Evolutionary conservation across 2,329 filamentous ascomycete genomes (phyloP).

Genomic region (Sporothrix variecibatus): DNA sequence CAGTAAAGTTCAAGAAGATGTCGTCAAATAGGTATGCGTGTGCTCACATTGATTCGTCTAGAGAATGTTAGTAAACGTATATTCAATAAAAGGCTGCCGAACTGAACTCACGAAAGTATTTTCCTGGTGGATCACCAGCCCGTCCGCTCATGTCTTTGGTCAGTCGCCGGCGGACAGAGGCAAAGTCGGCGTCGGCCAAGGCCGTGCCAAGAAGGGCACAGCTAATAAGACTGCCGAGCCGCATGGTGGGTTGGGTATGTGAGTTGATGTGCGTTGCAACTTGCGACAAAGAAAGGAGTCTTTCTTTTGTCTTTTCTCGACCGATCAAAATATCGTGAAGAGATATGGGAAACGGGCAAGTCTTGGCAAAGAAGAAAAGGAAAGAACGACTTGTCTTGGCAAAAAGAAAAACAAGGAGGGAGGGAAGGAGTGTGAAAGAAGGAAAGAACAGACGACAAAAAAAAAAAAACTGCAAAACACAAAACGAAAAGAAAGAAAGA

Average conservation of each 20-base stretch:
- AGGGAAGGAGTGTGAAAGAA: not conserved
- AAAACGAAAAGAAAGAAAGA: not conserved
- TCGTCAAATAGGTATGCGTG: too few relatives aligned
- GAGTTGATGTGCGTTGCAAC: not conserved
- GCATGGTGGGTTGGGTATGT: constrained; percentile 27
- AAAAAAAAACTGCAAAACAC: not conserved
- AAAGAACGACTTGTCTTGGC: not conserved
- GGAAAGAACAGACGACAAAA: not conserved
- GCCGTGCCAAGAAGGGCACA: constrained; percentile 27
- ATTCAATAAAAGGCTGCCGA: not conserved
- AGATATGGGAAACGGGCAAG: not conserved
- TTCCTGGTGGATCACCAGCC: constrained; percentile 29
- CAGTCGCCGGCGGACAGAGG: constrained; percentile 32
- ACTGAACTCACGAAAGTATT: constrained; percentile 42
- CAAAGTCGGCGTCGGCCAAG: constrained; percentile 31
- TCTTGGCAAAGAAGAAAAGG: not conserved
- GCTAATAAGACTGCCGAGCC: constrained; percentile 23
- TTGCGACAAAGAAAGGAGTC: not conserved
- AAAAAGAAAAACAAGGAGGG: not conserved
- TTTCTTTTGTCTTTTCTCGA: not conserved
- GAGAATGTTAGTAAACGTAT: not conserved
- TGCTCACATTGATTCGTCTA: constrained; percentile 26
- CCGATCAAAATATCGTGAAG: not conserved
- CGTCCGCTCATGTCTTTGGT: constrained; percentile 33
- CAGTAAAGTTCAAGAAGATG: not conserved